phyloP scores from a whole-genome alignment of 306 rosid species.

The Vigna mungo region DNA sequence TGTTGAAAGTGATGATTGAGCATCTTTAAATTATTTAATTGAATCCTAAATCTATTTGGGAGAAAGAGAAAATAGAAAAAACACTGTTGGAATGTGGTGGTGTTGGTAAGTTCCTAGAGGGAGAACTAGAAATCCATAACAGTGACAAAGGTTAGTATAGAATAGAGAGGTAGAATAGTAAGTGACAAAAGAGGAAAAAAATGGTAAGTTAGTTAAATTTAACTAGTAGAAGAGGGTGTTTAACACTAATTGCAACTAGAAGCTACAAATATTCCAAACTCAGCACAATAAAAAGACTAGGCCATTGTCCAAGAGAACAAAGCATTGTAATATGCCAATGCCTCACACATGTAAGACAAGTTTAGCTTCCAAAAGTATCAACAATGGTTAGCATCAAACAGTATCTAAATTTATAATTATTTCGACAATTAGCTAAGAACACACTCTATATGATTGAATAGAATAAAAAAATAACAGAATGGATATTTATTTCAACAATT shows the following conservation, averaged over 20 bases:
- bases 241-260: no score
- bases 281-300: background rate
- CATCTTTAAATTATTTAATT: constrained; percentile 39
- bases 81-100: constrained; percentile 23
- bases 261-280: no score
- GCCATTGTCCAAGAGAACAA: background rate
- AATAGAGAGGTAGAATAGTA: constrained; percentile 37
- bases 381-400: background rate
- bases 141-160: constrained; percentile 51
- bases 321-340: background rate
- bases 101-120: constrained; percentile 38
- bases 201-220: constrained; percentile 32
- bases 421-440: background rate
- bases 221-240: no score
- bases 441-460: background rate
- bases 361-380: background rate
- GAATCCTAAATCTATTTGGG: constrained; percentile 42
- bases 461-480: background rate
- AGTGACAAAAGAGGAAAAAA: constrained; percentile 46
- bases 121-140: constrained; percentile 42
- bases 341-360: background rate
- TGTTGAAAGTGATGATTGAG: constrained; percentile 44
- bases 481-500: background rate
- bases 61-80: constrained; percentile 37
- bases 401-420: background rate